Conservation (phyloP, 75 land plant genomes). For the Adiantum capillusveneris region DNA sequence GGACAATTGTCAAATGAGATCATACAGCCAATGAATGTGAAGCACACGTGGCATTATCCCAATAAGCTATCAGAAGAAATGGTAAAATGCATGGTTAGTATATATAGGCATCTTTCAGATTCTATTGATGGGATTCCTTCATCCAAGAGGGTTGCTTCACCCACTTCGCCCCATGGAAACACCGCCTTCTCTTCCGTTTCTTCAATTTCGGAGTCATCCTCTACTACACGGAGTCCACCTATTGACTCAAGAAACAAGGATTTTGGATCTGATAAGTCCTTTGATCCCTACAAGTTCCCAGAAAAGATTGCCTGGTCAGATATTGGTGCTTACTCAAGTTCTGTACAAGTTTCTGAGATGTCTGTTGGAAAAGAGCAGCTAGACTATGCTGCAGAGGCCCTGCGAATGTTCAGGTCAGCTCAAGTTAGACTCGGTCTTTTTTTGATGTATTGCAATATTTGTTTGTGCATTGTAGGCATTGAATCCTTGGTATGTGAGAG, state of each 20-base stretch:
- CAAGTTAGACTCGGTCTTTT: neutral
- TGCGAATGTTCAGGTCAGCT: constrained; percentile 54
- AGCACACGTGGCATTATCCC: constrained; percentile 43
- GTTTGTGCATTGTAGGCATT: too few species aligned
- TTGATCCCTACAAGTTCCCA: constrained; percentile 63
- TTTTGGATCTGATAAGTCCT: constrained; percentile 34
- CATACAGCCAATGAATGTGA: too few species aligned
- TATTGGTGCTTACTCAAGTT: constrained; percentile 60
- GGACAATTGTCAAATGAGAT: too few species aligned
- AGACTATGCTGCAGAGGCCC: constrained; percentile 72
- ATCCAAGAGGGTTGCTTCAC: constrained; percentile 21
- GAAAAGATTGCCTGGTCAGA: constrained; percentile 75
- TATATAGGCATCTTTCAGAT: constrained; percentile 67
- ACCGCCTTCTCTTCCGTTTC: constrained; percentile 42
- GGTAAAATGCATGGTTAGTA: constrained; percentile 79
- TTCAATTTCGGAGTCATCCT: constrained; percentile 60
- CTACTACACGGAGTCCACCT: constrained; percentile 36
- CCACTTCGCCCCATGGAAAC: constrained; percentile 50
- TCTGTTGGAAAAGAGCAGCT: constrained; percentile 78
- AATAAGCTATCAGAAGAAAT: constrained; percentile 80
- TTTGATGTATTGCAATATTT: neutral
- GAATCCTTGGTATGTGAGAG: neutral
- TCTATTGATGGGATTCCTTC: constrained; percentile 26
- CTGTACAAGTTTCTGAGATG: constrained; percentile 75
- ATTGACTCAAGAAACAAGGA: constrained; percentile 37